phyloP scores from a whole-genome alignment of 805 yeast genomes.

The Sporopachydermia lactativora region DNA sequence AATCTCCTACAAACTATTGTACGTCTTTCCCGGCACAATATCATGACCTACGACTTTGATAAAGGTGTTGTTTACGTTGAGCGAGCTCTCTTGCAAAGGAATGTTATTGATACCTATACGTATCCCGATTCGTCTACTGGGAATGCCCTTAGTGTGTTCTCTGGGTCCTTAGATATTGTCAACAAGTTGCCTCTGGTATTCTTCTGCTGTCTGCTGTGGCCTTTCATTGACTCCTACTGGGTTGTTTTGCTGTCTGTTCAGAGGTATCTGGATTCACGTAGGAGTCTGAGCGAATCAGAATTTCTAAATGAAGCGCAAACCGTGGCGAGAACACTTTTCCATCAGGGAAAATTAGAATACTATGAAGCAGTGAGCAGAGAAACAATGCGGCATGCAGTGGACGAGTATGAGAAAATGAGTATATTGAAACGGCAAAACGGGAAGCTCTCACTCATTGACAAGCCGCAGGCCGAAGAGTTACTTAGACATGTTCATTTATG shows the following conservation, averaged over 20 bases:
- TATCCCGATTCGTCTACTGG: not conserved
- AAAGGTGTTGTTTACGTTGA: not conserved
- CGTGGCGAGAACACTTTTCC: constrained; percentile 27
- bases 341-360: constrained; percentile 25
- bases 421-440: constrained; percentile 14
- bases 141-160: constrained; percentile 18
- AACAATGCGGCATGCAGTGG: constrained; percentile 21
- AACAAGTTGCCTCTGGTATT: constrained; percentile 11
- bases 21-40: not conserved
- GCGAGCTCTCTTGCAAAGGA: not conserved
- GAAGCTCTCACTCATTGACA: not conserved
- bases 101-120: not conserved
- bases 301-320: constrained; percentile 22
- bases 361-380: constrained; percentile 28
- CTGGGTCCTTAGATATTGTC: constrained; percentile 2
- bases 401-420: constrained; percentile 20
- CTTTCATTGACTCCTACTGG: constrained; percentile 30
- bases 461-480: not conserved
- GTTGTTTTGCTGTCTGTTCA: constrained; percentile 20
- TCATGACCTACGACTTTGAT: not conserved
- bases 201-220: constrained; percentile 28
- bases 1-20: not conserved
- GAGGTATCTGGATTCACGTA: not conserved
- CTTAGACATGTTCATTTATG: not conserved
- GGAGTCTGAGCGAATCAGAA: constrained; percentile 11